Evolutionary conservation across 2,329 filamentous ascomycete genomes (phyloP), one percentile per base, ranked within the genome.

Genomic region (Arthroderma sp.): DNA sequence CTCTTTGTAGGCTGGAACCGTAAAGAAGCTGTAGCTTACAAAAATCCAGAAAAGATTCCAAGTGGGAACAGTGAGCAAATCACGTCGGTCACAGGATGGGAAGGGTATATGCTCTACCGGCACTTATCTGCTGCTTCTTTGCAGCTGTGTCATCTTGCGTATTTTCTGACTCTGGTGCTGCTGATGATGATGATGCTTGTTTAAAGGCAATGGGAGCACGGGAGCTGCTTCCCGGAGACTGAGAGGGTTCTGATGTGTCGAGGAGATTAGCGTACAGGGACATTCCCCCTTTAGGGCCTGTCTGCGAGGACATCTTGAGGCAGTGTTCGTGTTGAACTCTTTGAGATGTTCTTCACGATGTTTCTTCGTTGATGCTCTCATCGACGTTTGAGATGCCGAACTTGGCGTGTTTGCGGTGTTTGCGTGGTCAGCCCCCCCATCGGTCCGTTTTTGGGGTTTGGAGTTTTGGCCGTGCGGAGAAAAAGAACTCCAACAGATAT

Each of bases 1-100:
- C 85, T 77, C 57, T 84, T 84, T 52, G 87, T 87, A 42, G 86
- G 86, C 61, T 93, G 85, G 68, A 94, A 94, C 62, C 83, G 82
- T 50, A 93, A 72, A 57, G 83, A 78, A 62, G 75, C 71, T 75
- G 63, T 47, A 50, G 22, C 47, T 42, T 53, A 36, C 36, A 39
- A 40, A 36, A 41, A 56, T 39, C 46, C 42, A 54, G 52, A 50
- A 56, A 47, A 53, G 53, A 48, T 9, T 51, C 52, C 50, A 55
- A 54, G 46, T 54, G 44, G 52, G 57, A 43, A 63, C 57, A 61
- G 68, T 75, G 66, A 77, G 73, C 63, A 65, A 61, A 61, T 59
- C 52, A 50, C 37, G 41, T 46, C 48, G 46, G 40, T 40, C 50
- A 49, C 48, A 57, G 52, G 53, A 45, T 51, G 53, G 45, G 50